These are phyloP conservation scores for Bisporella sp. DNA, from an alignment of 2,329 filamentous ascomycete genomes.

Conservation along the genomic window DNA sequence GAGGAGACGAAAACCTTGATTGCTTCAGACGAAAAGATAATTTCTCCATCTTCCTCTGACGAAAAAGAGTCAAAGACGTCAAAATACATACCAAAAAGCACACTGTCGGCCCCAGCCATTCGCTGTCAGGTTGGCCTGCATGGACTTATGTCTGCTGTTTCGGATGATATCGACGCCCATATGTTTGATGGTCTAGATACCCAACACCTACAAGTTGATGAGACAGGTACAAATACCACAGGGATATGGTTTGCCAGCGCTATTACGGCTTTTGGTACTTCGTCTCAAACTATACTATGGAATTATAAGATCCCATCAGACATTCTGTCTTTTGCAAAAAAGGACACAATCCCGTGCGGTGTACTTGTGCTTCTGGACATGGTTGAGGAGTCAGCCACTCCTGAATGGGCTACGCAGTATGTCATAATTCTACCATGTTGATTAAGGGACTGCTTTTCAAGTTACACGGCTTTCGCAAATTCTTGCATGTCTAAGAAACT, in stretches of 20 bases:
- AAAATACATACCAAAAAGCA: constrained; percentile 15
- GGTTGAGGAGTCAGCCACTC: constrained; percentile 43
- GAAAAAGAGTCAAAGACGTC: background rate
- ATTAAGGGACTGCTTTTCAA: background rate
- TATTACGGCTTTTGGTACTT: constrained; percentile 47
- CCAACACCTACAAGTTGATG: constrained; percentile 14
- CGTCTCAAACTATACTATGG: constrained; percentile 50
- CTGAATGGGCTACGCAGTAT: constrained; percentile 44
- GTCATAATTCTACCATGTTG: background rate
- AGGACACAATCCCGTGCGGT: constrained; percentile 50
- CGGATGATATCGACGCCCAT: constrained; percentile 28
- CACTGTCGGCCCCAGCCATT: constrained; percentile 25
- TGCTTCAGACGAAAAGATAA: background rate
- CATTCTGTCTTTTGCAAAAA: constrained; percentile 42
- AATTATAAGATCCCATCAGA: constrained; percentile 50
- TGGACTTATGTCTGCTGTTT: constrained; percentile 40
- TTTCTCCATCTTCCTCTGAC: background rate
- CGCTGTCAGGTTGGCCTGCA: constrained; percentile 42
- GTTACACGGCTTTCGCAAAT: background rate
- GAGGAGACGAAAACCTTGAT: background rate
- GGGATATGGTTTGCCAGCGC: constrained; percentile 52
- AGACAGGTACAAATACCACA: constrained; percentile 20
- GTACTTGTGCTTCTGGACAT: constrained; percentile 48
- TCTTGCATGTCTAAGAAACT: too few relatives aligned
- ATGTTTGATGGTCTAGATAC: constrained; percentile 15